These are phyloP conservation scores for Paramarasmius palmivorus DNA, from an alignment of 1,284 basidiomycete genomes.

Conservation along the genomic window DNA sequence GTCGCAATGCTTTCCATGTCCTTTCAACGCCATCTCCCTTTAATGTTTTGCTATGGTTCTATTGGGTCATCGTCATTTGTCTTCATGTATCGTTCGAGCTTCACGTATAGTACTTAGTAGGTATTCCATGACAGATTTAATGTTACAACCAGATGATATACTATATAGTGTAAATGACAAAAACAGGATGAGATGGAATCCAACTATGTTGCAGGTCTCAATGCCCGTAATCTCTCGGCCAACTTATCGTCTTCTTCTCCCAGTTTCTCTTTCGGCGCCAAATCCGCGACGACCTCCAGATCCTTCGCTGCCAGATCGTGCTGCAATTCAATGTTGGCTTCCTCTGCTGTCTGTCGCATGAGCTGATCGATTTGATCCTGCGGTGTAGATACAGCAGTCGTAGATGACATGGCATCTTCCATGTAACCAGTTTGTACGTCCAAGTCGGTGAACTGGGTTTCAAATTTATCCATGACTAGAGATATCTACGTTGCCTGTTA, in stretches of 20 bases:
- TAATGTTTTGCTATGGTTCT: slow-evolving; percentile 1
- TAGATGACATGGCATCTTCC: slow-evolving; percentile 95
- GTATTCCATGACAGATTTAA: slow-evolving; percentile 6
- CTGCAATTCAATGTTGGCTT: slow-evolving; percentile 94
- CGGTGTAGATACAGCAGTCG: slow-evolving; percentile 91
- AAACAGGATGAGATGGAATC: not conserved
- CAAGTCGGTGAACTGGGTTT: slow-evolving; percentile 93
- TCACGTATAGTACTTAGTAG: not conserved
- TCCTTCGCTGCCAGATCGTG: slow-evolving; percentile 83
- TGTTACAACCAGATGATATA: slow-evolving; percentile 11
- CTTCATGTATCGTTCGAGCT: slow-evolving; percentile 10
- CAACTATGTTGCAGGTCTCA: slow-evolving; percentile 70
- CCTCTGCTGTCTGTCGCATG: slow-evolving; percentile 94
- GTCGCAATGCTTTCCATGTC: slow-evolving; percentile 11
- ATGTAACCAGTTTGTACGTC: slow-evolving; percentile 99
- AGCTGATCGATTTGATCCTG: slow-evolving; percentile 97
- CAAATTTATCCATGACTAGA: slow-evolving; percentile 99
- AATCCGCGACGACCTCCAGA: slow-evolving; percentile 52
- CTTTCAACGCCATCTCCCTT: slow-evolving; percentile 2
- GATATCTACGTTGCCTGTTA: slow-evolving; percentile 72
- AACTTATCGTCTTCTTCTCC: slow-evolving; percentile 80
- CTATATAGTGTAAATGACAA: slow-evolving; percentile 4
- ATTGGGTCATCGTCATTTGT: not conserved
- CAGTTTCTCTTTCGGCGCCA: slow-evolving; percentile 55
- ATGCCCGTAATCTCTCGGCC: slow-evolving; percentile 78